Evolutionary conservation across 2,329 filamentous ascomycete genomes (phyloP).

Genomic region (Pestalotiopsis sp.): DNA sequence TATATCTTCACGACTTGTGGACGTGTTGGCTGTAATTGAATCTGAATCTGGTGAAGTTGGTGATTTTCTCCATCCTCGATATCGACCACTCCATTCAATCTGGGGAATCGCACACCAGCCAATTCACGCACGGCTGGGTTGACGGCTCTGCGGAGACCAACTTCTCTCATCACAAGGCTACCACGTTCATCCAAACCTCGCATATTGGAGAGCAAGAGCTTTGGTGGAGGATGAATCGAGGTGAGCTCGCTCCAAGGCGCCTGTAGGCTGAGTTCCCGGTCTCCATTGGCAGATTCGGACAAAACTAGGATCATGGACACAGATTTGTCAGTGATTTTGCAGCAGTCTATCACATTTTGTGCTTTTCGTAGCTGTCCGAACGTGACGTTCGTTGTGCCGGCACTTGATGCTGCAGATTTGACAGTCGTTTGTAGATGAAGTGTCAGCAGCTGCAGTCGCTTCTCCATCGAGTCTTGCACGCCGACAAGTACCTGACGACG

Average conservation of each 20-base stretch:
- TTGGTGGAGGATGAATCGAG: constrained; percentile 63
- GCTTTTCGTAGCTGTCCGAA: constrained; percentile 58
- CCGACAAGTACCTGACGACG: constrained; percentile 64
- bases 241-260: constrained; percentile 74
- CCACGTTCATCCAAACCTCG: constrained; percentile 60
- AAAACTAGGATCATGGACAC: constrained; percentile 71
- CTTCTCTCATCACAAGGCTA: constrained; percentile 54
- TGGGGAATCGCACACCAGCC: constrained; percentile 58
- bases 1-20: constrained; percentile 64
- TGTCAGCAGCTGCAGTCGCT: constrained; percentile 67
- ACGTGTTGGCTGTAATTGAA: constrained; percentile 67
- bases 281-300: constrained; percentile 64
- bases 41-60: constrained; percentile 64
- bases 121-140: constrained; percentile 50
- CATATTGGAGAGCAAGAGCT: constrained; percentile 59
- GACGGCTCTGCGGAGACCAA: constrained; percentile 46
- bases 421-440: constrained; percentile 52
- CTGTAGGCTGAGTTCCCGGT: constrained; percentile 70
- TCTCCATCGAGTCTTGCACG: constrained; percentile 70
- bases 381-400: constrained; percentile 40
- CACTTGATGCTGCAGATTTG: constrained; percentile 12
- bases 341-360: constrained; percentile 72
- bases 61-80: constrained; percentile 62
- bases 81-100: constrained; percentile 64
- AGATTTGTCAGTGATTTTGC: constrained; percentile 67